These are phyloP conservation scores for Diversispora eburnea DNA, from an alignment of 192 early-diverging fungal species.

Conservation along the genomic window DNA sequence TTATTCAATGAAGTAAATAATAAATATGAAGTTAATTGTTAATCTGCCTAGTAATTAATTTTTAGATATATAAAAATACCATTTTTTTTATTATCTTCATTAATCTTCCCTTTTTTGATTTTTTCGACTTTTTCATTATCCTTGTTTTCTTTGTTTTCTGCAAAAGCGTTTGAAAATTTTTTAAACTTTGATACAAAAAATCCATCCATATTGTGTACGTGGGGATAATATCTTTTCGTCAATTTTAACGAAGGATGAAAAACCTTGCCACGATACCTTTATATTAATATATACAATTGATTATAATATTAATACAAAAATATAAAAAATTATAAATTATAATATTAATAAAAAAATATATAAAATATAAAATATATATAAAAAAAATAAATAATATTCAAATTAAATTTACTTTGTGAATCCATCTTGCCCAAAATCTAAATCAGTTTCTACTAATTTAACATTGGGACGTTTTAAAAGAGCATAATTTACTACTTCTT, in stretches of 20 bases:
- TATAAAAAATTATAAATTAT: background rate
- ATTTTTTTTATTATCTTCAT: no score
- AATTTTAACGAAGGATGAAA: conserved; percentile 83
- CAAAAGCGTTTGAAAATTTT: conserved; percentile 76
- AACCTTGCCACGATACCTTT: conserved; percentile 77
- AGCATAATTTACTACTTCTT: conserved; percentile 95
- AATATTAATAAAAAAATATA: no score
- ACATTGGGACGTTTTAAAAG: conserved; percentile 91
- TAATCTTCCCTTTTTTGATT: no score
- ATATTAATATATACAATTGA: background rate
- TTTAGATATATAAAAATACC: no score
- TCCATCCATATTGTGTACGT: conserved; percentile 99
- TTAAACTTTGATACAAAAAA: conserved; percentile 99
- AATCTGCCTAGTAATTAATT: no score
- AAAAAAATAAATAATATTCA: background rate
- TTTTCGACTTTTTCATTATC: no score
- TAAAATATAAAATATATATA: no score
- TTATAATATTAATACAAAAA: background rate
- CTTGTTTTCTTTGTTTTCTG: background rate
- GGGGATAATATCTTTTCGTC: conserved; percentile 92
- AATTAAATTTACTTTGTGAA: conserved; percentile 61
- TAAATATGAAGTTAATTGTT: no score
- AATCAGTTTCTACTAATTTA: conserved; percentile 82
- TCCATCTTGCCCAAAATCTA: conserved; percentile 94
- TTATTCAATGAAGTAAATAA: no score